Percentiles rank a stretch among this genome's conserved stretches.
phyloP scores from a whole-genome alignment of 305 asterid species.

The Plantago lanceolata region DNA sequence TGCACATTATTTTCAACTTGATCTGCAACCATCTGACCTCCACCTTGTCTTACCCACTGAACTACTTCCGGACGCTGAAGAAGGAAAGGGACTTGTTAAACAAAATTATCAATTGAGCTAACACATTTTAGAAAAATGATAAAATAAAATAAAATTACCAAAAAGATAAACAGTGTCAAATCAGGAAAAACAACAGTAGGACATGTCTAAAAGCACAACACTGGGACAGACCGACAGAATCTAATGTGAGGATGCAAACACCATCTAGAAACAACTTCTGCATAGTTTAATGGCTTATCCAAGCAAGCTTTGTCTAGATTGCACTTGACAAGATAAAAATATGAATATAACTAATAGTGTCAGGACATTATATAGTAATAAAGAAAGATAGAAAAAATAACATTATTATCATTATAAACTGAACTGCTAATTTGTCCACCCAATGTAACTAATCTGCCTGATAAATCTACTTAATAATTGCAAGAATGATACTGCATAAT shows the following conservation, averaged over 20 bases:
- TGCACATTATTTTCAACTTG: slow-evolving; percentile 46
- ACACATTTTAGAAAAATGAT: too few relatives aligned
- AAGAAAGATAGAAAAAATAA: background rate
- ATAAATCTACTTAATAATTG: background rate
- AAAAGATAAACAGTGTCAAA: background rate
- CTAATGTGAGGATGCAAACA: background rate
- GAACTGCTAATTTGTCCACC: too few relatives aligned
- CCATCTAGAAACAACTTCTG: background rate
- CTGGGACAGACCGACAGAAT: too few relatives aligned
- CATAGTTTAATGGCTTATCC: too few relatives aligned
- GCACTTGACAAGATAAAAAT: background rate
- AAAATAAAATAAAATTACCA: background rate
- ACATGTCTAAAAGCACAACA: background rate
- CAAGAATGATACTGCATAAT: background rate
- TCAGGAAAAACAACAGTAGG: background rate
- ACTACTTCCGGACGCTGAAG: slow-evolving; percentile 77
- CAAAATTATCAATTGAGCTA: slow-evolving; percentile 15
- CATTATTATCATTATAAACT: background rate
- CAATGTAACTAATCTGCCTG: background rate
- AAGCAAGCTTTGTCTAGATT: background rate
- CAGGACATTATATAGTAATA: background rate
- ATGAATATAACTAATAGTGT: too few relatives aligned
- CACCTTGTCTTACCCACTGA: slow-evolving; percentile 76
- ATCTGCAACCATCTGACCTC: slow-evolving; percentile 71
- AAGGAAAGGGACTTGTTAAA: slow-evolving; percentile 20